Base-by-base conservation (phyloP, 192 early-diverging fungal genomes). In the Podila verticillata region DNA sequence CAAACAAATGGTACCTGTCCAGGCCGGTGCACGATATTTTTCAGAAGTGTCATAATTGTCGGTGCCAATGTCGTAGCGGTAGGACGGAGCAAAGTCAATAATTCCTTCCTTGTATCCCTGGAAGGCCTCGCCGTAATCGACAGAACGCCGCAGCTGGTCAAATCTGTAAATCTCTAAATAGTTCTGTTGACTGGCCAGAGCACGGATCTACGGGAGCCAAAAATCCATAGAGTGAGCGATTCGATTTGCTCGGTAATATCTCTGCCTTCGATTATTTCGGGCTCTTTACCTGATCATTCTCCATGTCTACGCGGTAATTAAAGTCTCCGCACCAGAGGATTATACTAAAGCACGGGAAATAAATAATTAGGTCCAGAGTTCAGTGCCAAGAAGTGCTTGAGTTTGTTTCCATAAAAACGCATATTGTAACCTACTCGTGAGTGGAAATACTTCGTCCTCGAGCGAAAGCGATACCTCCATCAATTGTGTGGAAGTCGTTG, bases 301-400 rank as follows among this genome's bases (percentile, higher is more conserved):
- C 79, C 63, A 95, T 77, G 47, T 87, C 82, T 22, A 97, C 88
- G 15, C 97, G 89, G 78, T 97, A 99, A 82, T 99, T 99, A 48
- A 99, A 92, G 82, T 99, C 97, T 39, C 97, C 95, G 30, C 95
- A 88, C 95, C 95, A 99, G 24, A 95, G 81, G 29, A 94, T 82
- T 30, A 82, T 84, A 32, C 87, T 88, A 66, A 22, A 63, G 20
- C 44, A 68, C 61, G 24, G 20, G 13, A 48, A 57, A 54, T 36
- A 54, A 47, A 9, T 24, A 51, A 48, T 9, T 51, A 22, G 19
- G 20, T 10, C 57, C 12, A 57, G 57, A 36, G n/a, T 71, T 31
- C 8, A 64, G 30, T 47, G 8, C 22, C n/a, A 44, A 3, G 12
- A 44, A 17, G 15, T 15, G 17, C 39, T 9, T 6, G n/a, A 36